phyloP scores from a whole-genome alignment of 441 rosid species.

The Flueggea neowawraea region DNA sequence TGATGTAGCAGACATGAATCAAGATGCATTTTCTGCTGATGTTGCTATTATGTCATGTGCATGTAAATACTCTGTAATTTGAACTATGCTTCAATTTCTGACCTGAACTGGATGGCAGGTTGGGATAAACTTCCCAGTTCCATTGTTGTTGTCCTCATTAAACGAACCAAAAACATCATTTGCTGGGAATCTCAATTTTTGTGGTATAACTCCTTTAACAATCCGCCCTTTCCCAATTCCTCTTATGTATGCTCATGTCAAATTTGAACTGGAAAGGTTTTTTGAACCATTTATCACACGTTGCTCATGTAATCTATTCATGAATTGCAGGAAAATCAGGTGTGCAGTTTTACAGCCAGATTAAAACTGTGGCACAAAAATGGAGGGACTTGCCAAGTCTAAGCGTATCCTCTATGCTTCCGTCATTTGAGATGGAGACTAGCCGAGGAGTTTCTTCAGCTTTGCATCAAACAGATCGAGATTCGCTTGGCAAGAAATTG shows the following conservation, averaged over 20 bases:
- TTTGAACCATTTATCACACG: not conserved
- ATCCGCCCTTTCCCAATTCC: too few relatives aligned
- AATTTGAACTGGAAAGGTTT: not conserved
- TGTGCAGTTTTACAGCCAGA: conserved; percentile 23
- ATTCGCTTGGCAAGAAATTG: conserved; percentile 6
- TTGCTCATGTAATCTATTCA: not conserved
- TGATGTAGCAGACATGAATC: too few relatives aligned
- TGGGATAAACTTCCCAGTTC: conserved; percentile 36
- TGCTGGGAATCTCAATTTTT: conserved; percentile 19
- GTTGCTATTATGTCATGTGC: too few relatives aligned
- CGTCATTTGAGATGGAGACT: conserved; percentile 16
- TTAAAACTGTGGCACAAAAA: conserved; percentile 24
- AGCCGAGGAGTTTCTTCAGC: conserved; percentile 18
- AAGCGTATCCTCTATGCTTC: conserved; percentile 20
- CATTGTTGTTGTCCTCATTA: conserved; percentile 18
- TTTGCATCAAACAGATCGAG: conserved; percentile 11
- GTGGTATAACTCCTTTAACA: conserved; percentile 8
- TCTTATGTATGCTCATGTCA: not conserved
- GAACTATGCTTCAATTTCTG: conserved; percentile 3
- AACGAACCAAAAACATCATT: conserved; percentile 16
- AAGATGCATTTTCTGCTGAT: too few relatives aligned
- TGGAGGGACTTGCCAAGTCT: conserved; percentile 29
- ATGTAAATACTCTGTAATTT: not conserved
- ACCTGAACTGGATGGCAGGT: conserved; percentile 24
- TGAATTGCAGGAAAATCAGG: conserved; percentile 17